These are phyloP conservation scores for Hura crepitans DNA, from an alignment of 441 rosid genomes.

Conservation along the genomic window DNA sequence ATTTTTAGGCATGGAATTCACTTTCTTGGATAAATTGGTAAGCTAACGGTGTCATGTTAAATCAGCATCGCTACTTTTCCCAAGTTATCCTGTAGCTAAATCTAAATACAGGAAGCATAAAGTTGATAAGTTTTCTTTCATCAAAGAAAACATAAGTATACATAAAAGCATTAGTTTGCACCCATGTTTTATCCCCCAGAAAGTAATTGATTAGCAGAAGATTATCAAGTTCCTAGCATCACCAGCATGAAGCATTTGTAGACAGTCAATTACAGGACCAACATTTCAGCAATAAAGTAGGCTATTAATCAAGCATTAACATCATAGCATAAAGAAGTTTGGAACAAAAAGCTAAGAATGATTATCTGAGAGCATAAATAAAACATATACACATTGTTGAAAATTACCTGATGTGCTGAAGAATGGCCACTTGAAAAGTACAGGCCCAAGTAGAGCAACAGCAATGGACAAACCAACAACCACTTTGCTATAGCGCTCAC, in stretches of 20 bases:
- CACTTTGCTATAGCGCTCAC: constrained; percentile 88
- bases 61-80: not conserved
- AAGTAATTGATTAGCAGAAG: not conserved
- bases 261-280: not conserved
- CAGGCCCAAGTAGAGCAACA: constrained; percentile 76
- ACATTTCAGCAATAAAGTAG: not conserved
- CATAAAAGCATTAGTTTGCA: not conserved
- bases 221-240: not conserved
- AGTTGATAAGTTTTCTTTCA: not conserved
- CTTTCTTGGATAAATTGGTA: not conserved
- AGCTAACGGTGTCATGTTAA: not conserved
- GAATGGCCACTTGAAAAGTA: constrained; percentile 95
- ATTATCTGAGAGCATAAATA: not conserved
- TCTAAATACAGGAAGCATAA: not conserved
- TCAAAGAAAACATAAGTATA: not conserved
- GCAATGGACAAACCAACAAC: constrained; percentile 77
- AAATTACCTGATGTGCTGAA: constrained; percentile 74
- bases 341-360: not conserved
- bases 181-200: not conserved
- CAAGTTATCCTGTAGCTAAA: no score
- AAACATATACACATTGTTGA: constrained; percentile 1
- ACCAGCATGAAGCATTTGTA: not conserved
- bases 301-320: not conserved
- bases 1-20: constrained; percentile 4
- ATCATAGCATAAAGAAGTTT: not conserved